A percentile compares a stretch with the other conserved stretches of the same genome.
These are phyloP conservation scores for Fragilariopsis cylindrus DNA, from an alignment of 108 stramenopile species.

Conservation along the genomic window DNA sequence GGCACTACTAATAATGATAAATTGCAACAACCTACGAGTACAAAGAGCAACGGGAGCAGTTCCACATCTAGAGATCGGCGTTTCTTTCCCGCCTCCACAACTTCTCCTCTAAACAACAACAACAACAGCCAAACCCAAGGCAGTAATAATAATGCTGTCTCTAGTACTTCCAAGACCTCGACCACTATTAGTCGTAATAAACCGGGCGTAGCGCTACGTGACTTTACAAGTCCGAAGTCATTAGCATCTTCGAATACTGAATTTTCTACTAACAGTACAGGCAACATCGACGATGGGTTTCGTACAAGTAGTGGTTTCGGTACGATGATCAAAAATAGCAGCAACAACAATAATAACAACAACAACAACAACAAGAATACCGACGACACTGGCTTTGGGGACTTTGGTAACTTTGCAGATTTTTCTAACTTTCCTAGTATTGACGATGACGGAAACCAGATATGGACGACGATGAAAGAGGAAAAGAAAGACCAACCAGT, in stretches of 20 bases:
- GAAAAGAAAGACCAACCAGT: neutral
- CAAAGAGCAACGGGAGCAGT: no score
- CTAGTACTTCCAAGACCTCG: no score
- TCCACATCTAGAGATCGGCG: no score
- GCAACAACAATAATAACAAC: neutral
- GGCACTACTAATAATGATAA: no score
- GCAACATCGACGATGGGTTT: no score
- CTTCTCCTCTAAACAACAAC: neutral
- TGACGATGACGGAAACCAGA: neutral
- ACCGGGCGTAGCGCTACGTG: conserved; percentile 7
- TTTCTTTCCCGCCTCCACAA: no score
- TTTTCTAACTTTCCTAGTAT: conserved; percentile 30
- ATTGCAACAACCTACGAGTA: no score
- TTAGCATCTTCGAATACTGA: conserved; percentile 3
- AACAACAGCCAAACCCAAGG: neutral
- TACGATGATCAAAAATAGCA: neutral
- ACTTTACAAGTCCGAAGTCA: conserved; percentile 36
- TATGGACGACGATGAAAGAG: conserved; percentile 8
- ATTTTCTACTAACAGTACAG: conserved; percentile 8
- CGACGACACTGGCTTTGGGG: conserved; percentile 18
- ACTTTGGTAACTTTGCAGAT: conserved; percentile 40
- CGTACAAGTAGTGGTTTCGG: neutral
- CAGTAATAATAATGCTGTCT: neutral
- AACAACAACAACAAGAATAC: neutral
- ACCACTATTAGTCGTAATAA: conserved; percentile 3